These are phyloP conservation scores for Zangia roseola DNA, from an alignment of 768 basidiomycete genomes.

Conservation along the genomic window DNA sequence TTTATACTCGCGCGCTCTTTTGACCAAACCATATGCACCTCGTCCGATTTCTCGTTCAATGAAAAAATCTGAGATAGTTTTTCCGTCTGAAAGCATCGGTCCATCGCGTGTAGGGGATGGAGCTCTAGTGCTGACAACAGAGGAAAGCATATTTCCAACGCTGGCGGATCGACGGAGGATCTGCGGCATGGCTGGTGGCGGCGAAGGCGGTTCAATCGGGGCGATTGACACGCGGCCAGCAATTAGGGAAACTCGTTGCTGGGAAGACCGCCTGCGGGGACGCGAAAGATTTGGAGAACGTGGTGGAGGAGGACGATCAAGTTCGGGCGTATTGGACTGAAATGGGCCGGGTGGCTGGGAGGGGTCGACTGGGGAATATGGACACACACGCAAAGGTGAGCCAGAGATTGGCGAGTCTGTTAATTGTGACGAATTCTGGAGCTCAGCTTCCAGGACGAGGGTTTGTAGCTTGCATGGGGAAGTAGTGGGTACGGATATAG, in stretches of 20 bases:
- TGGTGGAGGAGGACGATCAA: conserved; percentile 32
- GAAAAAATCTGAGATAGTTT: conserved; percentile 81
- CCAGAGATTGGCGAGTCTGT: conserved; percentile 28
- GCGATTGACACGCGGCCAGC: conserved; percentile 80
- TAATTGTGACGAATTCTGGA: conserved; percentile 29
- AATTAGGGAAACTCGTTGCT: conserved; percentile 80
- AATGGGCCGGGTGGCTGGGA: conserved; percentile 20
- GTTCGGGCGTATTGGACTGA: conserved; percentile 18
- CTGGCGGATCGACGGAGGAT: conserved; percentile 65
- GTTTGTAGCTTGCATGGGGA: conserved; percentile 27
- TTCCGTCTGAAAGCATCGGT: conserved; percentile 45
- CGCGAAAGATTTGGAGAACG: conserved; percentile 60
- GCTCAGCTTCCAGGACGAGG: conserved; percentile 23
- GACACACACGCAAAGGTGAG: conserved; percentile 35
- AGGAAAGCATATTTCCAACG: conserved; percentile 60
- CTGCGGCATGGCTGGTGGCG: conserved; percentile 57
- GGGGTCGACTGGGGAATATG: conserved; percentile 30
- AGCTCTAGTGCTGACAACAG: conserved; percentile 56
- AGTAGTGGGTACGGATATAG: conserved; percentile 15
- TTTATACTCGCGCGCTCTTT: conserved; percentile 78
- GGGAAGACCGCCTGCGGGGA: conserved; percentile 74
- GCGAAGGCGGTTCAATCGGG: conserved; percentile 70
- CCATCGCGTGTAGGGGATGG: conserved; percentile 51
- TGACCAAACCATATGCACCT: conserved; percentile 94
- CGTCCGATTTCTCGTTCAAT: conserved; percentile 88